Evolutionary conservation across 2,329 filamentous ascomycete species (phyloP).

Genomic region (Apiospora aurea): DNA sequence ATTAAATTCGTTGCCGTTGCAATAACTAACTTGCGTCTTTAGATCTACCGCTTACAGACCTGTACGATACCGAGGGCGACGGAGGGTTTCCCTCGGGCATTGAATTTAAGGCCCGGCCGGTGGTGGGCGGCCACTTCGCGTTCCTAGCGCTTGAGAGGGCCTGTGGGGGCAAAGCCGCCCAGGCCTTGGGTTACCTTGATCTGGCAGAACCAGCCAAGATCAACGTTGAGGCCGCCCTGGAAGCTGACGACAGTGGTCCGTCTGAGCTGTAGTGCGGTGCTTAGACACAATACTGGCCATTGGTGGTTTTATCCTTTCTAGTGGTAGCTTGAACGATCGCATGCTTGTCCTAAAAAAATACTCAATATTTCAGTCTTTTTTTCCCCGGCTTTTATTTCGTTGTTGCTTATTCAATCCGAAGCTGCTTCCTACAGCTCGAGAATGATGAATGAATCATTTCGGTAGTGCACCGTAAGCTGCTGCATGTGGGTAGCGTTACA

Average conservation of each 20-base stretch:
- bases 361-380: too few species aligned
- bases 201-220: conserved; percentile 41
- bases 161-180: conserved; percentile 72
- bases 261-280: conserved; percentile 35
- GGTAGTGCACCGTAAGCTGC: too few species aligned
- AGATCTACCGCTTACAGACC: conserved; percentile 80
- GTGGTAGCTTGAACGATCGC: not conserved
- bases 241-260: conserved; percentile 34
- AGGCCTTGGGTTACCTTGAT: conserved; percentile 61
- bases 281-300: not conserved
- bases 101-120: conserved; percentile 81
- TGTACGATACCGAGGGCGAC: conserved; percentile 80
- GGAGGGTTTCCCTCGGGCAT: conserved; percentile 79
- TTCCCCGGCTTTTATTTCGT: too few species aligned
- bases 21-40: conserved; percentile 23
- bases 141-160: conserved; percentile 83
- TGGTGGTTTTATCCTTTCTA: not conserved
- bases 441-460: too few species aligned
- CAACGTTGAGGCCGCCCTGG: conserved; percentile 44
- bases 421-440: too few species aligned
- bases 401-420: too few species aligned
- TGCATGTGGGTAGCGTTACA: not conserved
- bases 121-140: conserved; percentile 86
- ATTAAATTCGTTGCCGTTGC: not conserved
- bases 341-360: not conserved